Evolutionary conservation across 169 alveolate genomes (phyloP), one percentile per base, ranked within the genome.

Genomic region (Plasmodium ovale): DNA sequence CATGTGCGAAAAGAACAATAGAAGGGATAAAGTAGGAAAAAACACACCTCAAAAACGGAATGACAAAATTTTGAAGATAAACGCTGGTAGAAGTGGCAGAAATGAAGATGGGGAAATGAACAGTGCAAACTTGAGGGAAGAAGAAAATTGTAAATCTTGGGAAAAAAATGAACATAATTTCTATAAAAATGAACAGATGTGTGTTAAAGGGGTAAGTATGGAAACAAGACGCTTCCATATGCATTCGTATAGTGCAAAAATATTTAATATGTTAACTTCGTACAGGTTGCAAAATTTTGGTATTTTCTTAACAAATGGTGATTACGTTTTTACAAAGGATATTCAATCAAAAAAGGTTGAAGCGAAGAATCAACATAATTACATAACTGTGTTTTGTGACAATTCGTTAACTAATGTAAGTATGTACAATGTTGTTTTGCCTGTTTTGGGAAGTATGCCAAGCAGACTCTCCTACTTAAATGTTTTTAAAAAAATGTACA

Each of bases 171-270:
- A 31, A 35, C 29, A 85, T 71, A 68, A 68, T 82, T 82, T 82
- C 65, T 82, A 82, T 70, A 42, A 53, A 71, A 85, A 70, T 51
- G 73, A 85, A 60, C 60, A 54, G 37, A 69, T 39, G 27, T 85
- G 91, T 33, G 87, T 85, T 54, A 85, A 85, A 33, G 87, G 87
- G 14, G 64, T 85, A n/a, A 51, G 87, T 35, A 85, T 85, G 91
- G 91, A 85, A 71, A 68, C 87, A 29, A 23, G 91, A 31, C 33
- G 91, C 67, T 85, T 85, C 47, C 91, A 85, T 60, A 85, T 85
- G 91, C 91, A 85, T 39, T 67, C 91, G 0, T 85, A 85, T 47
- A 85, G 87, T 62, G 85, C 91, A 44, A 85, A 85, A 33, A 85
- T 85, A 56, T 85, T 85, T 60, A 85, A 85, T 42, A 49, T 85